These are phyloP conservation scores for Xylariaceae sp. DNA, from an alignment of 2,329 filamentous ascomycete species.

Conservation along the genomic window DNA sequence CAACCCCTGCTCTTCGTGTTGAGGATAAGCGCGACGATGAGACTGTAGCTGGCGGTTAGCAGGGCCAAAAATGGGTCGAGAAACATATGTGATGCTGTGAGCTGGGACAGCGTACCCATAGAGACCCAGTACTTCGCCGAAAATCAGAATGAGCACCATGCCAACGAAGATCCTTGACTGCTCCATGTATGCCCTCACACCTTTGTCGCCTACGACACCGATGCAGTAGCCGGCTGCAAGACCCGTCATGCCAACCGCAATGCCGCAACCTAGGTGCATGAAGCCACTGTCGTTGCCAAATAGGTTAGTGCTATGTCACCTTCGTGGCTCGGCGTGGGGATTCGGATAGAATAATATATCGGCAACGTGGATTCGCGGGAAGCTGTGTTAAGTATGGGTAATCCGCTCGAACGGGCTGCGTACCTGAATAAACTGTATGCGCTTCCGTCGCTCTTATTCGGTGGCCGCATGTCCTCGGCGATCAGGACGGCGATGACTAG, in stretches of 20 bases:
- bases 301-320: conserved; percentile 21
- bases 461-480: conserved; percentile 78
- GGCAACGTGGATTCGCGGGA: too few species aligned
- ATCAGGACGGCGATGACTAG: conserved; percentile 97
- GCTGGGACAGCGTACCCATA: conserved; percentile 67
- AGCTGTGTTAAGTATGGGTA: background rate
- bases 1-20: conserved; percentile 76
- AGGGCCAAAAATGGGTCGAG: conserved; percentile 3
- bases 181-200: conserved; percentile 92
- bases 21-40: conserved; percentile 89
- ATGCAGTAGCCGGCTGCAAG: conserved; percentile 95
- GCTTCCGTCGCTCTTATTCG: conserved; percentile 48
- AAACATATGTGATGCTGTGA: conserved; percentile 5
- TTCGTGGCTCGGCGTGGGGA: background rate
- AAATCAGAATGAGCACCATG: conserved; percentile 98
- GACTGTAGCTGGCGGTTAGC: conserved; percentile 45
- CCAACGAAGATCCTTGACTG: conserved; percentile 95
- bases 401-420: conserved; percentile 30
- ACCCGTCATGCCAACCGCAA: conserved; percentile 88
- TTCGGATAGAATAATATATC: background rate
- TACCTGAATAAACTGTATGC: conserved; percentile 79
- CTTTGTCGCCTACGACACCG: conserved; percentile 89
- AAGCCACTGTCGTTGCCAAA: conserved; percentile 61
- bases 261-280: conserved; percentile 86
- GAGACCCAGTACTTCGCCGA: conserved; percentile 92